Conservation (phyloP, 1,284 basidiomycete species). For the Ustilago curta region DNA sequence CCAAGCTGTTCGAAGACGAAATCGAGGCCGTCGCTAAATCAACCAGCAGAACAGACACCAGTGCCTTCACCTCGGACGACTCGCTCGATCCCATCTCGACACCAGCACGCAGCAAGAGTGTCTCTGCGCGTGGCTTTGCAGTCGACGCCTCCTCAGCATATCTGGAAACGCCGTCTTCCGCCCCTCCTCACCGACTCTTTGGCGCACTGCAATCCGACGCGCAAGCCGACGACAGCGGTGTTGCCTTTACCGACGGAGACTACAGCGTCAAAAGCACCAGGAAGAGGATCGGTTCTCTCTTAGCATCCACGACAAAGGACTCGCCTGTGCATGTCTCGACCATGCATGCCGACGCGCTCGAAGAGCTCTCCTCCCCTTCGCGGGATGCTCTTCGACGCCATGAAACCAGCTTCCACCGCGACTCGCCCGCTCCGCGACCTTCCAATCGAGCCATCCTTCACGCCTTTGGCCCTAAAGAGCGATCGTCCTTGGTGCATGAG, state of each 20-base stretch:
- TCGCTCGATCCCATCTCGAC: slow-evolving; percentile 23
- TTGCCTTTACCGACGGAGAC: slow-evolving; percentile 44
- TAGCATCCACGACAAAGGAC: slow-evolving; percentile 18
- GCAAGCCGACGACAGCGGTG: slow-evolving; percentile 52
- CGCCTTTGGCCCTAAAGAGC: slow-evolving; percentile 51
- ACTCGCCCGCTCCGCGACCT: slow-evolving; percentile 39
- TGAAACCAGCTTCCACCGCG: slow-evolving; percentile 40
- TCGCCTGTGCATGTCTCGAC: slow-evolving; percentile 11
- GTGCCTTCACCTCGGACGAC: slow-evolving; percentile 3
- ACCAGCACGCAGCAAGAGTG: slow-evolving; percentile 27
- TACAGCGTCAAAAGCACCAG: slow-evolving; percentile 32
- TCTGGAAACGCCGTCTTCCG: slow-evolving; percentile 26
- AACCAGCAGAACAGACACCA: slow-evolving; percentile 2
- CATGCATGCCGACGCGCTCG: slow-evolving; percentile 16
- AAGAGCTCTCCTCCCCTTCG: slow-evolving; percentile 38
- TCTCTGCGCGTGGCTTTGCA: slow-evolving; percentile 11
- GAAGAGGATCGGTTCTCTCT: slow-evolving; percentile 25
- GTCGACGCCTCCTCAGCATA: slow-evolving; percentile 10
- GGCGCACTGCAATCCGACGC: slow-evolving; percentile 24
- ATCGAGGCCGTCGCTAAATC: slow-evolving; percentile 42
- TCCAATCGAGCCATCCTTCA: slow-evolving; percentile 15
- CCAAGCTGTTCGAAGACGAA: slow-evolving; percentile 52
- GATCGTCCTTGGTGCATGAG: slow-evolving; percentile 56
- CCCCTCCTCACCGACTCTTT: slow-evolving; percentile 37
- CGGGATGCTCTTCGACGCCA: slow-evolving; percentile 37